phyloP scores from a whole-genome alignment of 2,329 filamentous ascomycete species.

The Diaporthe nobilis region DNA sequence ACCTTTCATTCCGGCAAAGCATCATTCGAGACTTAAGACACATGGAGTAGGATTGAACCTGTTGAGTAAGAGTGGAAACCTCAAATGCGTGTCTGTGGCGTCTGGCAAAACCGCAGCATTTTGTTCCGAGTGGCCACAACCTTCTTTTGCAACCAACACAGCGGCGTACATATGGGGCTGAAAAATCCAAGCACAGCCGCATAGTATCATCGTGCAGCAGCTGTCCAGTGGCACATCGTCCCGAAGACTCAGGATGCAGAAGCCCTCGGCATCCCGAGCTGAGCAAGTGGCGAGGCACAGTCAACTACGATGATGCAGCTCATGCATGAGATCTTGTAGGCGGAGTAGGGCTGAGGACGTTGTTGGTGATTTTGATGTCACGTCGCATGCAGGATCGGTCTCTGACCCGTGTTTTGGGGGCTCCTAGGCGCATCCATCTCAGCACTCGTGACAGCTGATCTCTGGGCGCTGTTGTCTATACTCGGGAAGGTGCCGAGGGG shows the following conservation, averaged over 20 bases:
- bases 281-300: not conserved
- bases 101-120: not conserved
- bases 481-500: too few species aligned
- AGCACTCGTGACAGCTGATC: not conserved
- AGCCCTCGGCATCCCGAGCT: not conserved
- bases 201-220: not conserved
- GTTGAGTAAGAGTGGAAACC: not conserved
- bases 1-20: not conserved
- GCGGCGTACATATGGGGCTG: not conserved
- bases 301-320: not conserved
- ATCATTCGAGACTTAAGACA: too few species aligned
- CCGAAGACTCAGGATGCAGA: not conserved
- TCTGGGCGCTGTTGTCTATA: not conserved
- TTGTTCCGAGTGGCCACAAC: not conserved
- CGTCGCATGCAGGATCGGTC: not conserved
- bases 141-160: not conserved
- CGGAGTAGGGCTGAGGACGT: not conserved
- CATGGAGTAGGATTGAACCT: too few species aligned
- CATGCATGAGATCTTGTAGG: not conserved
- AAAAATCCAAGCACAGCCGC: not conserved
- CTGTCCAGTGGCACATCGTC: not conserved
- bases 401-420: not conserved
- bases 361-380: constrained; percentile 9
- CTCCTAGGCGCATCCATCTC: not conserved
- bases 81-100: not conserved